A percentile compares a stretch with the other conserved stretches of the same genome.
Conservation (phyloP, 225 moss, liverwort and hornwort genomes). For the Polytrichum formosum region DNA sequence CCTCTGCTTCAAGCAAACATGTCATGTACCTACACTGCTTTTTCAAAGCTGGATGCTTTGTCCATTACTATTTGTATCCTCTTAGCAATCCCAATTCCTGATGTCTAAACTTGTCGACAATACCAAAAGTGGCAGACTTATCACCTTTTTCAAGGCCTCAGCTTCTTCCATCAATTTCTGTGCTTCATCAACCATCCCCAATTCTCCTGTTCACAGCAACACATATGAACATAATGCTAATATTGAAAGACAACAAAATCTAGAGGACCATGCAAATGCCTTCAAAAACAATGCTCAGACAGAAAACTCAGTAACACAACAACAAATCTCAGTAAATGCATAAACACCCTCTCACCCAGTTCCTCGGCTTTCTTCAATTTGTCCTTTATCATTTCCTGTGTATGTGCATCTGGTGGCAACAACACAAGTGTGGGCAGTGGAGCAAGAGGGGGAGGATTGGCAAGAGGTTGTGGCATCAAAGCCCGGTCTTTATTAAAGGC, state of each 20-base stretch:
- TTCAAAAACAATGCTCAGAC: neutral
- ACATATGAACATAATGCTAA: neutral
- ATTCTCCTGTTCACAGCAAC: conserved; percentile 57
- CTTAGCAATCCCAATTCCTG: too few relatives aligned
- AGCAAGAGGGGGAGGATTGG: conserved; percentile 90
- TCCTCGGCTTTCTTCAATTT: conserved; percentile 96
- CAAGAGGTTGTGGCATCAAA: conserved; percentile 88
- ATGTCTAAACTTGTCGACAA: too few relatives aligned
- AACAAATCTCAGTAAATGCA: neutral
- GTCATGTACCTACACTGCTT: too few relatives aligned
- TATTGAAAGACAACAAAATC: neutral
- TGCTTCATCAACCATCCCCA: conserved; percentile 95
- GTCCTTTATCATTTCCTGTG: conserved; percentile 94
- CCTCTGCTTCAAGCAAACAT: too few relatives aligned
- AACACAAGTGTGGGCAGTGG: conserved; percentile 71
- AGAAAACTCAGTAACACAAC: neutral
- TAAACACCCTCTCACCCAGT: conserved; percentile 50
- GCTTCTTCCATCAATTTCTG: conserved; percentile 93
- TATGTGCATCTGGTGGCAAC: conserved; percentile 84
- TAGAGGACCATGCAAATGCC: neutral
- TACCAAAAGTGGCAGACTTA: too few relatives aligned
- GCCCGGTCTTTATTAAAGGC: conserved; percentile 95
- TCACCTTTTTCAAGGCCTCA: conserved; percentile 76
- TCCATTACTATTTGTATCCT: too few relatives aligned
- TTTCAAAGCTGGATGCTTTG: too few relatives aligned